Evolutionary conservation across 2,329 filamentous ascomycete species (phyloP), one percentile per base, ranked within the genome.

Genomic region (Aspergillus sclerotialis): DNA sequence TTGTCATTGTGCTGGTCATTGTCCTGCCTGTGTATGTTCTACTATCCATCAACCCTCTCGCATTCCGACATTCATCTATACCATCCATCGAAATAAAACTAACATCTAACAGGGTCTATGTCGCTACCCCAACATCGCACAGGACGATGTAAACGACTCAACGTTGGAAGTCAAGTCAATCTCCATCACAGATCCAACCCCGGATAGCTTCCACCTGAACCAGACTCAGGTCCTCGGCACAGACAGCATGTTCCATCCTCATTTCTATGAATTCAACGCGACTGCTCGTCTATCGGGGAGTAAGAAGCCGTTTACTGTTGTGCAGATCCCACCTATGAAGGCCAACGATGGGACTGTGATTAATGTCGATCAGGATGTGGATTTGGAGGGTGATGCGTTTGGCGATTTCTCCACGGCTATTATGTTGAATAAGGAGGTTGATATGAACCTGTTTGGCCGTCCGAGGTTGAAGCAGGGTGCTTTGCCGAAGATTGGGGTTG

Each of bases 51-150:
- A 12, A 10, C 1, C 25, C 23, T 13, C 9, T 23, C 17, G 11
- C 12, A n/a, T 30, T 13, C 12, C 13, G 30, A 9, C 4, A 18
- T 24, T 4, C 9, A 17, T 23, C 7, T 23, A 12, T 5, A 17
- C 9, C 32, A 28, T 27, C 15, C 8, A 15, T 15, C 26, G 10
- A 15, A 13, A 10, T 30, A 16, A 31, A 16, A 13, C 30, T 17
- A n/a, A 30, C 16, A 14, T 13, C 11, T n/a, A 27, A 17, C 43
- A 75, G 72, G 25, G 64, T 78, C 30, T 80, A 70, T 46, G 75
- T 79, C 33, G 75, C 3, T 75, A 78, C 46, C 76, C 75, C 12
- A 67, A 70, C 19, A 75, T 74, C 37, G 75, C 75, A 21, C 76
- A 78, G 46, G 38, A 54, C 26, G 67, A 69, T 32, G 67, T 80